Conservation (phyloP, 306 rosid species). For the Hippophae tibetana region DNA sequence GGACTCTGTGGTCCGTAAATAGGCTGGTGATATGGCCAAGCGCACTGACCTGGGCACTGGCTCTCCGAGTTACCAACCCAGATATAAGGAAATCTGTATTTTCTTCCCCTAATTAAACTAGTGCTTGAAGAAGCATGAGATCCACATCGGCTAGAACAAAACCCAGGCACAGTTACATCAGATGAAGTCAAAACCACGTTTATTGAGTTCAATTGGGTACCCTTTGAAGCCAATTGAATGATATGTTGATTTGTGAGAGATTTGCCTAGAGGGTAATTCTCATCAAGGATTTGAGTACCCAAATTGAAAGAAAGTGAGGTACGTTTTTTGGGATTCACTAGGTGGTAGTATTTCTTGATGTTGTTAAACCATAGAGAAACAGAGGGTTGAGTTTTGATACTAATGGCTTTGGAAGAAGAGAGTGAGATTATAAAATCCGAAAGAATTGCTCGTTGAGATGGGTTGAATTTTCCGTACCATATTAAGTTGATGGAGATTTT, state of each 20-base stretch:
- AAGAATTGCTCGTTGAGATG: conserved; percentile 50
- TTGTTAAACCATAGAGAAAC: conserved; percentile 59
- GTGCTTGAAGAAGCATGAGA: conserved; percentile 30
- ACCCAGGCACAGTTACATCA: conserved; percentile 26
- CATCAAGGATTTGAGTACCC: conserved; percentile 31
- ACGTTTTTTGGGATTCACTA: conserved; percentile 15
- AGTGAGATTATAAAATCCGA: conserved; percentile 57
- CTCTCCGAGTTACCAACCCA: conserved; percentile 70
- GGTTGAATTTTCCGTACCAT: conserved; percentile 67
- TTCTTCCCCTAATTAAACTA: conserved; percentile 11
- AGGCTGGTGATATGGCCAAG: conserved; percentile 85
- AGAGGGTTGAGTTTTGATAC: conserved; percentile 32
- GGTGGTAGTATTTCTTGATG: conserved; percentile 36
- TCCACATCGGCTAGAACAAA: conserved; percentile 31
- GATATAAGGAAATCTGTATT: conserved; percentile 39
- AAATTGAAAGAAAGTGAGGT: conserved; percentile 21
- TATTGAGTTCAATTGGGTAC: conserved; percentile 30
- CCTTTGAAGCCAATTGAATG: conserved; percentile 32
- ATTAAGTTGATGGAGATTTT: conserved; percentile 49
- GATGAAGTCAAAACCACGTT: conserved; percentile 45
- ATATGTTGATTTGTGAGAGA: conserved; percentile 37
- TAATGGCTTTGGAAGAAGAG: conserved; percentile 29
- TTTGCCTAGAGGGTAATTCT: conserved; percentile 35
- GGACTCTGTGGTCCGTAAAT: conserved; percentile 57
- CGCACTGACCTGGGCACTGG: conserved; percentile 73